Base-by-base conservation (phyloP, 768 basidiomycete species). In the Amanita phalloides region DNA sequence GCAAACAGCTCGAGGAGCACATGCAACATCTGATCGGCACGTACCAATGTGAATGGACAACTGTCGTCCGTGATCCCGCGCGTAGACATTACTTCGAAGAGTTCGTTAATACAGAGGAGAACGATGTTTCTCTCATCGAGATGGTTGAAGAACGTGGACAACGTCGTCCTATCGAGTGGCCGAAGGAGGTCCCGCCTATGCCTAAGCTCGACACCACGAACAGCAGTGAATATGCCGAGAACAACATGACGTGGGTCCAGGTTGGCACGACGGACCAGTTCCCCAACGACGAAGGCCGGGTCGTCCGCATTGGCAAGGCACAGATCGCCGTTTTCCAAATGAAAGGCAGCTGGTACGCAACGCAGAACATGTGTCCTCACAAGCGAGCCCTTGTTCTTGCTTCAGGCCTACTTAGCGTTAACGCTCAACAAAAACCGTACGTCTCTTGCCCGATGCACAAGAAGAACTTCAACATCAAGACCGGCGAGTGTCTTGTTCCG, bases 261-360 rank as follows among this genome's bases (percentile, higher is more conserved):
- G 43, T 39, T n/a, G 49, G 54, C 23, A 35, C 39, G 8, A 41
- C 39, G 11, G 41, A 43, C 21, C 48, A 37, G 21, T 49, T 49
- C 25, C 48, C 48, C n/a, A 25, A 13, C 6, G 48, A 49, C n/a
- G 48, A 49, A 39, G 48, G 62, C n/a, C 61, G 59, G 25, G 79
- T 78, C 10, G 68, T 83, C 36, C 78, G 79, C 49, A 81, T 81
- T 54, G 78, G 79, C 0, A 78, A 82, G 54, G 78, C 77, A 5
- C 84, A 85, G 59, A 64, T 89, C 4, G 84, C 84, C 1, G 69
- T 87, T 26, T 89, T 78, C 62, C 77, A 79, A 59, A 72, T 86
- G 20, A 66, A 67, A 1, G 68, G 72, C 39, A 78, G 78, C 0
- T 75, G 77, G 57, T 87, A 76, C 59, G 81, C 82, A 1, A 82